Conservation (phyloP, 2,329 filamentous ascomycete genomes). For the Orbilia javanica region DNA sequence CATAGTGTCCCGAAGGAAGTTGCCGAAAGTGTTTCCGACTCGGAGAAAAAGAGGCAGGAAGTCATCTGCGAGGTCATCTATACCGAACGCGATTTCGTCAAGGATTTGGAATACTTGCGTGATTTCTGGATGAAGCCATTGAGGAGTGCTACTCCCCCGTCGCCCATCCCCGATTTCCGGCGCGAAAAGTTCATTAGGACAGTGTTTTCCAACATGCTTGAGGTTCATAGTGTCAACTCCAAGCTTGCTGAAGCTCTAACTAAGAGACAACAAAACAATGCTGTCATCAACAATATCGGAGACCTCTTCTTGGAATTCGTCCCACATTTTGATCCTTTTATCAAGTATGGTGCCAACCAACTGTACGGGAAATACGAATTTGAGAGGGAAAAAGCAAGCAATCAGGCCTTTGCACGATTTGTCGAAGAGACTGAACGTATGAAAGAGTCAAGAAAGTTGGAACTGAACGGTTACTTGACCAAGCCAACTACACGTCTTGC, state of each 20-base stretch:
- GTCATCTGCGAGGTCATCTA: constrained; percentile 99
- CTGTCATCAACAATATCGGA: constrained; percentile 88
- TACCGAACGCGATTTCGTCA: constrained; percentile 98
- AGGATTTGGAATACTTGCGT: constrained; percentile 95
- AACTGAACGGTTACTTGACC: constrained; percentile 96
- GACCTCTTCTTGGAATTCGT: constrained; percentile 95
- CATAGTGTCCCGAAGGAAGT: constrained; percentile 97
- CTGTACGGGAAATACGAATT: constrained; percentile 98
- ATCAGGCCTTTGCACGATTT: constrained; percentile 86
- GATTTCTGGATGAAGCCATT: constrained; percentile 99
- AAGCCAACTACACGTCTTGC: constrained; percentile 96
- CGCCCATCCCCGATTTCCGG: constrained; percentile 87
- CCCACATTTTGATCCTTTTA: constrained; percentile 93
- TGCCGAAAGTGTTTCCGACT: constrained; percentile 87
- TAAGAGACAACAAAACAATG: constrained; percentile 87
- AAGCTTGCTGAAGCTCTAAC: constrained; percentile 89
- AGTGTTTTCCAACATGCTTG: constrained; percentile 95
- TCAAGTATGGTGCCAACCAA: constrained; percentile 94
- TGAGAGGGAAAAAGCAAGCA: constrained; percentile 91
- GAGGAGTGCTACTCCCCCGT: constrained; percentile 78
- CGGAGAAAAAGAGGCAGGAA: constrained; percentile 96
- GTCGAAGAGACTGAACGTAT: constrained; percentile 96
- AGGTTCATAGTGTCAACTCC: constrained; percentile 92
- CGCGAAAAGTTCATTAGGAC: constrained; percentile 91
- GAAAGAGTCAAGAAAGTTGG: constrained; percentile 95